Base-by-base conservation (phyloP, 78 protist species). In the Emiliania huxleyi region DNA sequence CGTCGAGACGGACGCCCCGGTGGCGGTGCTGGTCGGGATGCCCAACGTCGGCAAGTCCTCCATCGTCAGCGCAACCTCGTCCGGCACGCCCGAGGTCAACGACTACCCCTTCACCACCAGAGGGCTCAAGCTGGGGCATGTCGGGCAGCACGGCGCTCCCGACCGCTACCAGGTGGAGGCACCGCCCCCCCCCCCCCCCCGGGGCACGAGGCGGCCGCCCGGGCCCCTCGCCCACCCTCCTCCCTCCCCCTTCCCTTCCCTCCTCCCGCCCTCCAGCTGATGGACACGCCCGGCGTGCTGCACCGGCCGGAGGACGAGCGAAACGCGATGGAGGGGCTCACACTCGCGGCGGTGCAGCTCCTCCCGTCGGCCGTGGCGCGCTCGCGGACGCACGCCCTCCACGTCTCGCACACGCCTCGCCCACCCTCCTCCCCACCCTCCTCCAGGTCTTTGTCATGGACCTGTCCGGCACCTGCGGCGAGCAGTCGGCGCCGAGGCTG, bases 271-370 rank as follows among this genome's bases (percentile, higher is more conserved):
- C n/a, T n/a, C n/a, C n/a, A 81, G 38, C 15, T 81, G 38, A 81
- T 81, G 89, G 89, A 81, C 38, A 81, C 89, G n/a, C 89, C 89
- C 22, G 89, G 89, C 37, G 49, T 81, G 56, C 89, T 81, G 44
- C 21, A 2, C 6, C 89, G 89, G 38, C 25, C 55, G 29, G 55
- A 43, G 29, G 40, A 1, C 23, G 56, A 44, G 42, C 89, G 89
- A 18, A 81, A 81, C 55, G 23, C 89, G 35, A 81, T 81, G 49
- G 89, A 81, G 55, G 49, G 52, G 42, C 89, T 81, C 49, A 81
- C 89, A 4, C 52, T 81, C 56, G 52, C 48, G 18, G 89, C 89
- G 33, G 49, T 81, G 23, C 38, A 81, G 55, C 55, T 44, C 19
- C 38, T 42, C 25, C 89, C 89, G 46, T 19, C 40, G 29, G 89